Base-by-base conservation (phyloP, 495 filamentous ascomycete species). In the Oidiodendron maius region DNA sequence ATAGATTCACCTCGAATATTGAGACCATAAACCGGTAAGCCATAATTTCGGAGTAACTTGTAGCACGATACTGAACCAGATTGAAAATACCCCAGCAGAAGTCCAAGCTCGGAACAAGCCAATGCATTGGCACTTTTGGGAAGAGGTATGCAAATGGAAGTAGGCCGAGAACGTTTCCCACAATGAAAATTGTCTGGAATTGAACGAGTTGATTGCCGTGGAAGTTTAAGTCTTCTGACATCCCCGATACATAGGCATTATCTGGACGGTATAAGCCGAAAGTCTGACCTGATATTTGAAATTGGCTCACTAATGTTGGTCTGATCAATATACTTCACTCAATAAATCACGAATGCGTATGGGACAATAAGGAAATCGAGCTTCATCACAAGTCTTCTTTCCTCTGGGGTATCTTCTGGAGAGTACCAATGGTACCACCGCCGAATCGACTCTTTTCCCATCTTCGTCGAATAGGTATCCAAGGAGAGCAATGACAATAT, bases 111-210 rank as follows among this genome's bases (percentile, higher is more conserved):
- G 79, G 82, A 41, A 86, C 76, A 71, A 71, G 80, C 46, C 76
- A 74, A 10, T 76, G 70, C 1, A 80, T 80, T 9, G 74, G 70
- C 11, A 84, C 51, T 1, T 62, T 59, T 11, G 73, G 78, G 34
- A 83, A 57, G 18, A 82, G 67, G 24, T 82, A 64, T 52, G 81
- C 77, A 58, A 71, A 76, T 0, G 82, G 82, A 25, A 86, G 72
- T 49, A 82, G 69, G 4, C 80, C 81, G 36, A 86, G 65, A 3
- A 84, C 76, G 52, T 82, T 82, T 11, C 82, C 82, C 12, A 82
- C 72, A 0, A 78, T 83, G 74, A 75, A 85, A 44, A 64, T 71
- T 0, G 77, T 69, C 40, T 71, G 67, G 65, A 78, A 62, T 42
- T 70, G 66, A 44, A 71, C 69, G 32, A 73, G 57, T 55, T 83